Base-by-base conservation (phyloP, 345 rosid genomes). In the Angophora floribunda region DNA sequence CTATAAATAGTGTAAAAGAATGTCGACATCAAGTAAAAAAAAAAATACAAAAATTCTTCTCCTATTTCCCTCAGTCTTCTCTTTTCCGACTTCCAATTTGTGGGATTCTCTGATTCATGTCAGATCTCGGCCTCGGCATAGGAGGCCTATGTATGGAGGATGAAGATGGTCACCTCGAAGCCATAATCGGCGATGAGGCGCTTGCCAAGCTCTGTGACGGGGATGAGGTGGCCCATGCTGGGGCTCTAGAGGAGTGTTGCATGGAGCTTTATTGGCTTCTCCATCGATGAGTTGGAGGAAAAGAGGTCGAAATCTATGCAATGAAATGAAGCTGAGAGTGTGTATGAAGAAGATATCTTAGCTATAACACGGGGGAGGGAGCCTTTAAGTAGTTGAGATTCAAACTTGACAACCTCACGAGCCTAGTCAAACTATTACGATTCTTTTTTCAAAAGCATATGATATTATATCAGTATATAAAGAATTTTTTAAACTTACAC, bases 171-270 rank as follows among this genome's bases (percentile, higher is more conserved):
- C 49, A 94, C 92, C 15, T 92, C 47, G 67, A 92, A 70, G 86
- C 90, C 88, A 88, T 87, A 93, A 57, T 41, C 52, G 21, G 90
- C 87, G 49, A 65, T 88, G 52, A 96, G 92, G 86, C 92, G 92
- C 88, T 92, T 89, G 7, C 94, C 93, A 6, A 47, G 49, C 49
- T 47, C 49, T 7, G 94, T 86, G 51, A 89, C 79, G 0, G 98
- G 95, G 89, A 94, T 94, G 9, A 95, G 89, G 89, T 95, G 96
- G 49, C 96, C 95, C 57, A 94, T 47, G 57, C 96, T 95, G 16
- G 96, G 97, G 86, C 95, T 92, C 14, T 96, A 86, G 44, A 95
- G 89, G 28, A 94, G 88, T 5, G 91, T 88, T 9, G 87, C 90
- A 57, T 93, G 96, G 67, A 93, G 90, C 80, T 91, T 91, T 57